A percentile compares a stretch with the other conserved stretches of the same genome.
phyloP scores from a whole-genome alignment of 1,284 basidiomycete genomes.

The Leccinum variabile region DNA sequence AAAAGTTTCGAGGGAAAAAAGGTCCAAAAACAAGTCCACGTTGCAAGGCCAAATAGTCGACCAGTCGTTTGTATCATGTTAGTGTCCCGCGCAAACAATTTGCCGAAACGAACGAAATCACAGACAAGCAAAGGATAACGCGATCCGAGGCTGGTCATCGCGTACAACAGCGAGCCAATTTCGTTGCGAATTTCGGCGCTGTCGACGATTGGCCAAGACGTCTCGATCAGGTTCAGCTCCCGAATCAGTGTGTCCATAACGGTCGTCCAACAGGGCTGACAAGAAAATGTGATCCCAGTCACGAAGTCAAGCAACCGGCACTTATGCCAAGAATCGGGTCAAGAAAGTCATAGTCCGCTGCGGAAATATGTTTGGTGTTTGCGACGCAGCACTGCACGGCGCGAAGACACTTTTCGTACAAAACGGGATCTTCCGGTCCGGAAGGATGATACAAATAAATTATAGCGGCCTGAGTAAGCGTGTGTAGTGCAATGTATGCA shows the following conservation, averaged over 20 bases:
- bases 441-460: constrained; percentile 66
- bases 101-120: constrained; percentile 18
- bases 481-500: constrained; percentile 58
- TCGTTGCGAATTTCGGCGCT: constrained; percentile 59
- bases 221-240: constrained; percentile 58
- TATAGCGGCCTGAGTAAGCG: constrained; percentile 64
- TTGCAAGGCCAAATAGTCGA: background rate
- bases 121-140: constrained; percentile 56
- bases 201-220: constrained; percentile 58
- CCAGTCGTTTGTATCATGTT: background rate
- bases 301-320: constrained; percentile 13
- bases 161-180: constrained; percentile 58
- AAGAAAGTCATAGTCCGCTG: constrained; percentile 64
- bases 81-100: background rate
- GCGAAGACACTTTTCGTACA: constrained; percentile 63
- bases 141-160: constrained; percentile 59
- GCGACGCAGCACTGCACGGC: constrained; percentile 58
- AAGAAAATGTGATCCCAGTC: constrained; percentile 9
- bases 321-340: constrained; percentile 75
- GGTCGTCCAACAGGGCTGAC: constrained; percentile 68
- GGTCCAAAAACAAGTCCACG: constrained; percentile 19
- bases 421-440: constrained; percentile 55
- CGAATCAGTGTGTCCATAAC: constrained; percentile 63
- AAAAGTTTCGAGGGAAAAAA: background rate
- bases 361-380: constrained; percentile 59